Percentiles rank a stretch among this genome's conserved stretches.
Evolutionary conservation across 768 basidiomycete genomes (phyloP).

Genomic region (Lactarius tabidus): DNA sequence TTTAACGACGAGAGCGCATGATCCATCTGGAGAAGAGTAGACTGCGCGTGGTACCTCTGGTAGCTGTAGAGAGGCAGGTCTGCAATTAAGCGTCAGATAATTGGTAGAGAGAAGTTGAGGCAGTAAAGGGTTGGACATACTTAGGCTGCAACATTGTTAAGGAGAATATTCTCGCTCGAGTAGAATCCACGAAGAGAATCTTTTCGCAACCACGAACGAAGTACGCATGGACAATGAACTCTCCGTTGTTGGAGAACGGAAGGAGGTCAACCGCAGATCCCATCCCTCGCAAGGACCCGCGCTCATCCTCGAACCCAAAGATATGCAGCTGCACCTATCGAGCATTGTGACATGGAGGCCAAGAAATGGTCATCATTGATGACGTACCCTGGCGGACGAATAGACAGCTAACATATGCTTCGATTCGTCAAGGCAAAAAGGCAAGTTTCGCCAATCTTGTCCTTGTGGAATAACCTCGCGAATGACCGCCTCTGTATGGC

Average conservation of each 20-base stretch:
- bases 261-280: conserved; percentile 41
- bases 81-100: too few relatives aligned
- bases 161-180: too few relatives aligned
- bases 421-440: too few relatives aligned
- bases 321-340: conserved; percentile 22
- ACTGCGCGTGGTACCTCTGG: too few relatives aligned
- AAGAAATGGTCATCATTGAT: background rate
- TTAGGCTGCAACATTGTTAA: too few relatives aligned
- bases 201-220: too few relatives aligned
- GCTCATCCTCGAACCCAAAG: conserved; percentile 40
- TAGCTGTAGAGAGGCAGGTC: too few relatives aligned
- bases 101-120: too few relatives aligned
- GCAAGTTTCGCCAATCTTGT: too few relatives aligned
- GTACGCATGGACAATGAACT: conserved; percentile 35
- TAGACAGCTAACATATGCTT: conserved; percentile 47
- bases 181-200: too few relatives aligned
- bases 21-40: conserved; percentile 49
- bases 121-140: too few relatives aligned
- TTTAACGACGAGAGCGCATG: conserved; percentile 44
- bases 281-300: conserved; percentile 37
- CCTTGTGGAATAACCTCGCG: conserved; percentile 34
- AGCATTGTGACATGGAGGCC: background rate
- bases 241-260: conserved; percentile 39
- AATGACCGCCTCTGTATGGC: background rate
- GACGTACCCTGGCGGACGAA: conserved; percentile 38